Evolutionary conservation across 176 grass and related monocot genomes (phyloP).

Genomic region (Canna indica): DNA sequence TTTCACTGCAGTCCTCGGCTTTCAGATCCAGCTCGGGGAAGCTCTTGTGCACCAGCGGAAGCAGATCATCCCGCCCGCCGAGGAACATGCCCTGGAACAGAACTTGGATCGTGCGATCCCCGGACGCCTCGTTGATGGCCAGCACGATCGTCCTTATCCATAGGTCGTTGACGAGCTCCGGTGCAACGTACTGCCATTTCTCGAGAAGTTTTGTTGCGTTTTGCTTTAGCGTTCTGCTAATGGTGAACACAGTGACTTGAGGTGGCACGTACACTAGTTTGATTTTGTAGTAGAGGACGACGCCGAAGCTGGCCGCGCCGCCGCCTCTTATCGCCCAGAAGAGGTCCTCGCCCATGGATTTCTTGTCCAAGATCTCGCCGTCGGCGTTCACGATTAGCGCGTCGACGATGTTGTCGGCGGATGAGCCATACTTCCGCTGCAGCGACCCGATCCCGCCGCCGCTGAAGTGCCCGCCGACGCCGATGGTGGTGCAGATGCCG

Average conservation of each 20-base stretch:
- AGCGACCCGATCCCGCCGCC: too few relatives aligned
- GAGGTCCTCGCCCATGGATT: too few relatives aligned
- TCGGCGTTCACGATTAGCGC: slow-evolving; percentile 34
- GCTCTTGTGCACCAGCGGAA: not conserved
- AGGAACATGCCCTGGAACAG: slow-evolving; percentile 37
- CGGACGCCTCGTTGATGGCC: not conserved
- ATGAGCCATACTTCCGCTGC: not conserved
- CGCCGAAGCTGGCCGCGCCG: slow-evolving; percentile 38
- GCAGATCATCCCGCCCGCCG: slow-evolving; percentile 12
- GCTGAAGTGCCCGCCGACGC: not conserved
- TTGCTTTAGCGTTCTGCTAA: slow-evolving; percentile 4
- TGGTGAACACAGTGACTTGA: slow-evolving; percentile 32
- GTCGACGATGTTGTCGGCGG: slow-evolving; percentile 46
- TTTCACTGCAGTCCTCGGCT: slow-evolving; percentile 40
- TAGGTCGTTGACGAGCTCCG: slow-evolving; percentile 15
- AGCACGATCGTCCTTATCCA: slow-evolving; percentile 18
- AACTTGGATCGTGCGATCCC: not conserved
- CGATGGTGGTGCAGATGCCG: not conserved
- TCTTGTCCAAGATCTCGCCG: slow-evolving; percentile 32
- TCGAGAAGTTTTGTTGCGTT: slow-evolving; percentile 22
- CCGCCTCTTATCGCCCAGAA: slow-evolving; percentile 49
- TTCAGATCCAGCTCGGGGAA: slow-evolving; percentile 45
- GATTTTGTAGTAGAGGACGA: slow-evolving; percentile 42
- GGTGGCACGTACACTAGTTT: slow-evolving; percentile 22
- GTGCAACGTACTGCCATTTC: slow-evolving; percentile 40